A percentile compares a stretch with the other conserved stretches of the same genome.
Evolutionary conservation across 83 land plant genomes (phyloP).

Genomic region (Diphasiastrum complanatum): DNA sequence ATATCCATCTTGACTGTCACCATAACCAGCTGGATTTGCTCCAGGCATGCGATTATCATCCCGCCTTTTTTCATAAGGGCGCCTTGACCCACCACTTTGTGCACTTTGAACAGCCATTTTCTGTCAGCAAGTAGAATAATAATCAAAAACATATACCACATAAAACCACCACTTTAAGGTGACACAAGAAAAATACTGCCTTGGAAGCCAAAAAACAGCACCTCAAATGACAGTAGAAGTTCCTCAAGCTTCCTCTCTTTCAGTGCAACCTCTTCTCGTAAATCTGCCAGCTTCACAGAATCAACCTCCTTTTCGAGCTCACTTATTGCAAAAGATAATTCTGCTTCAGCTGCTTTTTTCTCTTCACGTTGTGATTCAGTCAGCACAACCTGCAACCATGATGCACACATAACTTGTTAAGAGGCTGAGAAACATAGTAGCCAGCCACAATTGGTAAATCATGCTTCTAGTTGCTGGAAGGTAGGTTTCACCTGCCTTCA

Average conservation of each 20-base stretch:
- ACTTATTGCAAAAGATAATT: constrained; percentile 34
- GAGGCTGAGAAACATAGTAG: not conserved
- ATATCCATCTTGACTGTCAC: constrained; percentile 16
- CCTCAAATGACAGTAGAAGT: constrained; percentile 37
- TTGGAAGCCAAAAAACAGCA: not conserved
- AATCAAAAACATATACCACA: not conserved
- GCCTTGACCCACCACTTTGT: constrained; percentile 35
- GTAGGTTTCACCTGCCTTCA: too few relatives aligned
- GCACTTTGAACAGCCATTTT: constrained; percentile 34
- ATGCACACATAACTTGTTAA: not conserved
- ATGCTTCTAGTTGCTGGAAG: too few relatives aligned
- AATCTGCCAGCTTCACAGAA: constrained; percentile 14
- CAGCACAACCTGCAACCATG: constrained; percentile 26
- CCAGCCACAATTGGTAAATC: too few relatives aligned
- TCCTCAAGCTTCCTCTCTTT: constrained; percentile 34
- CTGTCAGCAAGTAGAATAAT: constrained; percentile 15
- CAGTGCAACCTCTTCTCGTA: constrained; percentile 25
- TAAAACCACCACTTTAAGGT: not conserved
- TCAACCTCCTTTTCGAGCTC: constrained; percentile 40
- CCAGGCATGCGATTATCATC: constrained; percentile 20
- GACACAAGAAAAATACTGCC: not conserved
- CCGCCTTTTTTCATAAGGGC: constrained; percentile 26
- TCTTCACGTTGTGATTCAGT: constrained; percentile 40
- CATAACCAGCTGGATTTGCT: constrained; percentile 17
- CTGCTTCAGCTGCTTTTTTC: constrained; percentile 42